Percentiles rank a stretch among this genome's conserved stretches.
These are phyloP conservation scores for Salix koriyanagi DNA, from an alignment of 345 rosid genomes.

Conservation along the genomic window DNA sequence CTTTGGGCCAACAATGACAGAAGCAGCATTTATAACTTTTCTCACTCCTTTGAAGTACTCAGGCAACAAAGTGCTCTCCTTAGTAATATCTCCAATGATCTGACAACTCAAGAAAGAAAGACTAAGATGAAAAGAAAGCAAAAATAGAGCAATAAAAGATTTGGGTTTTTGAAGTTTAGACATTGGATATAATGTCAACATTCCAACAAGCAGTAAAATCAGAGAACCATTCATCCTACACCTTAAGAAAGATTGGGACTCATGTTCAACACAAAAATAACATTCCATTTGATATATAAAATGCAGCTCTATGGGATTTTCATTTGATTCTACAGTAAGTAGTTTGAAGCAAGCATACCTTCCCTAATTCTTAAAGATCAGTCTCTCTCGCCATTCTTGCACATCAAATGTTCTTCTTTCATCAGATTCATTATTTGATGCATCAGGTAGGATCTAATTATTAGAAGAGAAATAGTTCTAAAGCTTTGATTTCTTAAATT, in stretches of 20 bases:
- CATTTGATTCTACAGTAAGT: too few species aligned
- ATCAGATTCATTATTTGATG: background rate
- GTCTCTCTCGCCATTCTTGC: background rate
- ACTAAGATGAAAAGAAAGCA: background rate
- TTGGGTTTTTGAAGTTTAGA: background rate
- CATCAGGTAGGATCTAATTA: background rate
- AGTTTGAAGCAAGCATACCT: background rate
- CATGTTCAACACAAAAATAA: background rate
- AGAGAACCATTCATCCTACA: background rate
- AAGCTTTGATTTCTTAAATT: background rate
- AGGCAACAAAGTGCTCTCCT: constrained; percentile 56
- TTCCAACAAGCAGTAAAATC: background rate
- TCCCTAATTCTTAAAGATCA: background rate
- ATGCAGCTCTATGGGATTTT: background rate
- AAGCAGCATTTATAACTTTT: constrained; percentile 76
- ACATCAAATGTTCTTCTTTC: background rate
- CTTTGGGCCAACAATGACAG: constrained; percentile 94
- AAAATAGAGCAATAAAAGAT: background rate
- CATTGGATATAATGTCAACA: background rate
- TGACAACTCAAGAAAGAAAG: constrained; percentile 16
- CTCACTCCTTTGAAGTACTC: constrained; percentile 80
- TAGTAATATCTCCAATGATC: constrained; percentile 81
- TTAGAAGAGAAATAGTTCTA: background rate
- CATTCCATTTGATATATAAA: background rate
- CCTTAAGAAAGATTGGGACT: background rate